Conservation (phyloP, 495 filamentous ascomycete species). For the Immersiella caudata region DNA sequence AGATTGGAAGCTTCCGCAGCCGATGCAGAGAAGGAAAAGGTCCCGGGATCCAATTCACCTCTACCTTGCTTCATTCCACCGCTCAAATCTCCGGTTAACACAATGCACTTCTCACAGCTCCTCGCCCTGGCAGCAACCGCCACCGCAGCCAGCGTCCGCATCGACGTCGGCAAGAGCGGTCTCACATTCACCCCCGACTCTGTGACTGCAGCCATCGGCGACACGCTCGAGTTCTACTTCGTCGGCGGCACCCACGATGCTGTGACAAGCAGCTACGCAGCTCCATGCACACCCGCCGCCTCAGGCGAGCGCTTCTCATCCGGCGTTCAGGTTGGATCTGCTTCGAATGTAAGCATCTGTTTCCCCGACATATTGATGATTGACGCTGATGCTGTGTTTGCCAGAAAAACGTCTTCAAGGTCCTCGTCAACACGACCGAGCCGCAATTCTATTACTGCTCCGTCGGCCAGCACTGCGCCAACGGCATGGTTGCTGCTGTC, state of each 20-base stretch:
- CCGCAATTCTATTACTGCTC: conserved; percentile 58
- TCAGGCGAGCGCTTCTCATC: conserved; percentile 32
- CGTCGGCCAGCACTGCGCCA: conserved; percentile 50
- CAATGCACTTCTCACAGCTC: conserved; percentile 11
- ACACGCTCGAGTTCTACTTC: conserved; percentile 57
- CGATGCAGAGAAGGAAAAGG: too few relatives aligned
- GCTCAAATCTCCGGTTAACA: too few relatives aligned
- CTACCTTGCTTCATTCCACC: too few relatives aligned
- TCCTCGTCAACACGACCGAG: conserved; percentile 52
- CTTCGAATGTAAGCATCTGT: conserved; percentile 17
- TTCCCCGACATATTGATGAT: not conserved
- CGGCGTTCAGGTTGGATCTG: conserved; percentile 24
- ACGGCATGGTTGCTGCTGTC: conserved; percentile 57
- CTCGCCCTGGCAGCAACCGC: conserved; percentile 28
- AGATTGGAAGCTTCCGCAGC: too few relatives aligned
- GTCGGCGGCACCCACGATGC: conserved; percentile 59
- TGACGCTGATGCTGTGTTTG: not conserved
- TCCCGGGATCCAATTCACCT: too few relatives aligned
- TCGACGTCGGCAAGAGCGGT: conserved; percentile 47
- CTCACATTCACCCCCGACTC: conserved; percentile 53
- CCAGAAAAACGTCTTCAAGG: conserved; percentile 31
- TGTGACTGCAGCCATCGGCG: conserved; percentile 52
- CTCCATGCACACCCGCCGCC: conserved; percentile 52
- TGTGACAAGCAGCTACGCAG: conserved; percentile 50
- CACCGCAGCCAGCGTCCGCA: conserved; percentile 39